Conservation (phyloP, 1,139 yeast species). For the Pichia sp. region DNA sequence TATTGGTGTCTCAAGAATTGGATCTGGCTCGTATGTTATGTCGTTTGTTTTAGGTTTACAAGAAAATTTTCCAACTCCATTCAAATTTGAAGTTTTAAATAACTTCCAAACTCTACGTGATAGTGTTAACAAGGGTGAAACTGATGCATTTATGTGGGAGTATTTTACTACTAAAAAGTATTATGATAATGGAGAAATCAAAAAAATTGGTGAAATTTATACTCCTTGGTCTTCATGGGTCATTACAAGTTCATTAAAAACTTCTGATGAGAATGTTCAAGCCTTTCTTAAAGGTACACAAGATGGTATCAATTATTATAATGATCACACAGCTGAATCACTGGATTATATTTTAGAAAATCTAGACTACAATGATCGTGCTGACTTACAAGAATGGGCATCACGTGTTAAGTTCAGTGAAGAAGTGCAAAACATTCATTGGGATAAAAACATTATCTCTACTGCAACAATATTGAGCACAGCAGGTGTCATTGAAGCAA, state of each 20-base stretch:
- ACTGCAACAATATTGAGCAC: constrained; percentile 45
- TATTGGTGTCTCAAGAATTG: constrained; percentile 84
- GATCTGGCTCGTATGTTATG: constrained; percentile 90
- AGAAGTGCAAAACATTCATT: too few species aligned
- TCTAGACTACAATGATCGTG: constrained; percentile 62
- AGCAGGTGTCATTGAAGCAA: constrained; percentile 45
- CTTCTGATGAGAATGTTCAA: constrained; percentile 28
- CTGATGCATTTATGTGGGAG: constrained; percentile 96
- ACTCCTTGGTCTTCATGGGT: constrained; percentile 99
- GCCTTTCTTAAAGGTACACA: constrained; percentile 42
- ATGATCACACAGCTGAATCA: neutral
- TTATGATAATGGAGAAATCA: constrained; percentile 74
- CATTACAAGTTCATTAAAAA: constrained; percentile 44
- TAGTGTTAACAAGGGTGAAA: constrained; percentile 58
- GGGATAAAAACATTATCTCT: constrained; percentile 43
- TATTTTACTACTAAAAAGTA: constrained; percentile 82
- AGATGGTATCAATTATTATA: constrained; percentile 52
- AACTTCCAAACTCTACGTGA: constrained; percentile 73
- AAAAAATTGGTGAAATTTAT: constrained; percentile 77
- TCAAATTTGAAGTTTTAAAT: constrained; percentile 50
- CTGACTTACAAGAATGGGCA: constrained; percentile 76
- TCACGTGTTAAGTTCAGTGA: constrained; percentile 68
- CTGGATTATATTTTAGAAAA: constrained; percentile 47
- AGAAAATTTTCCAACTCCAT: constrained; percentile 38
- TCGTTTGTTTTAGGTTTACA: constrained; percentile 73